phyloP scores from a whole-genome alignment of 441 rosid species.

The Pelargonium myrrhifolium region DNA sequence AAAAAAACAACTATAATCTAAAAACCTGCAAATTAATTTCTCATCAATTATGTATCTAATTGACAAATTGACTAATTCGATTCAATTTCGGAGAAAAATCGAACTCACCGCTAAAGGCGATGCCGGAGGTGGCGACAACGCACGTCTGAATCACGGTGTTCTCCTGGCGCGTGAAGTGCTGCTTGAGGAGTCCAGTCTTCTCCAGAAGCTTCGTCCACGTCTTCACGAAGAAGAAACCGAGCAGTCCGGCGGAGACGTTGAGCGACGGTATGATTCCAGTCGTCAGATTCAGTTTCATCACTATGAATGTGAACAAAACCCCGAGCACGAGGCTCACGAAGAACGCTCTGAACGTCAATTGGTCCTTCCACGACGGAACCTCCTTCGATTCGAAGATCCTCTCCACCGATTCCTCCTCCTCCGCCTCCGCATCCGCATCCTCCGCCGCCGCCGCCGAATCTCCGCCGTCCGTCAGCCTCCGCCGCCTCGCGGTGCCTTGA shows the following conservation, averaged over 20 bases:
- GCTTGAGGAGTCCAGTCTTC: constrained; percentile 10
- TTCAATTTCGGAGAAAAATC: neutral
- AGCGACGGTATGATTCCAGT: constrained; percentile 18
- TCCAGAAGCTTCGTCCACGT: constrained; percentile 15
- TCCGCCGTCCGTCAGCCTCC: constrained; percentile 2
- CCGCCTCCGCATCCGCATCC: neutral
- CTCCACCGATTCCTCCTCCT: constrained; percentile 12
- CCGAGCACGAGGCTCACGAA: constrained; percentile 18
- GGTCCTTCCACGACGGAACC: constrained; percentile 20
- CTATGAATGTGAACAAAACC: constrained; percentile 17
- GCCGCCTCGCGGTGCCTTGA: neutral
- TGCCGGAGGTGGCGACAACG: constrained; percentile 19
- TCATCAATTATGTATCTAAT: no score
- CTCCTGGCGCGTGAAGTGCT: constrained; percentile 24
- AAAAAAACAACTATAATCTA: no score
- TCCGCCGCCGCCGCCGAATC: no score
- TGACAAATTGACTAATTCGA: no score
- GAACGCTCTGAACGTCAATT: constrained; percentile 20
- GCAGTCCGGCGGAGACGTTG: constrained; percentile 22
- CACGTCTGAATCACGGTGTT: constrained; percentile 6
- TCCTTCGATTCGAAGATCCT: constrained; percentile 15
- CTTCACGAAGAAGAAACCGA: constrained; percentile 22
- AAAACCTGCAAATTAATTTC: neutral
- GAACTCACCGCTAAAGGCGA: constrained; percentile 17
- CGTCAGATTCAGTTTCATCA: constrained; percentile 19